These are phyloP conservation scores for Mycena belliarum DNA, from an alignment of 768 basidiomycete genomes.

Conservation along the genomic window DNA sequence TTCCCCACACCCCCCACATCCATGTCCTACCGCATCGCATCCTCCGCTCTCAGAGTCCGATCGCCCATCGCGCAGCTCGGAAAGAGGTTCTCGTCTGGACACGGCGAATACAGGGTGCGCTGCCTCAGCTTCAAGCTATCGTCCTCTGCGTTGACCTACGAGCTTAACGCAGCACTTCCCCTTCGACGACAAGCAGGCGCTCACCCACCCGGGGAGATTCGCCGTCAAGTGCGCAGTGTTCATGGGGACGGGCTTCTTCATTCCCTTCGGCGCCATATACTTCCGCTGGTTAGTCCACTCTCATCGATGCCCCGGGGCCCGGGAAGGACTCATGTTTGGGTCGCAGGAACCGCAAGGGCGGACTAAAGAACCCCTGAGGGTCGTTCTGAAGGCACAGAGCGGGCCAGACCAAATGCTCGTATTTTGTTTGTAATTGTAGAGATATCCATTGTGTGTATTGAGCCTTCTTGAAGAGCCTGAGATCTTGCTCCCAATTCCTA, in stretches of 20 bases:
- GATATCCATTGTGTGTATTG: too few species aligned
- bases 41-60: slow-evolving; percentile 14
- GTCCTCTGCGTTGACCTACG: not conserved
- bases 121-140: not conserved
- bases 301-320: not conserved
- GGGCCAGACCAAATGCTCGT: too few species aligned
- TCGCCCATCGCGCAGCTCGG: slow-evolving; percentile 12
- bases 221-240: slow-evolving; percentile 10
- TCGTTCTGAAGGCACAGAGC: too few species aligned
- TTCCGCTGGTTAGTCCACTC: slow-evolving; percentile 19
- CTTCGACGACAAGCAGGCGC: slow-evolving; percentile 16
- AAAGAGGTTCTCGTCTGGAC: slow-evolving; percentile 20
- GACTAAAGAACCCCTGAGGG: slow-evolving; percentile 21
- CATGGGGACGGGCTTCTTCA: slow-evolving; percentile 18
- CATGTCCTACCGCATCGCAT: slow-evolving; percentile 17
- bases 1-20: slow-evolving; percentile 1
- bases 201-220: slow-evolving; percentile 10
- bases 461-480: too few species aligned
- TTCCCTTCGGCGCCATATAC: slow-evolving; percentile 22
- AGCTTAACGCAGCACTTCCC: slow-evolving; percentile 22
- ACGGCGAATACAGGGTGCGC: slow-evolving; percentile 21
- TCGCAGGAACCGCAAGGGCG: slow-evolving; percentile 15
- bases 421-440: too few species aligned
- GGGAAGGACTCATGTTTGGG: not conserved
- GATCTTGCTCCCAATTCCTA: too few species aligned